phyloP scores from a whole-genome alignment of 1,284 basidiomycete genomes.

The Pterulicium gracile region DNA sequence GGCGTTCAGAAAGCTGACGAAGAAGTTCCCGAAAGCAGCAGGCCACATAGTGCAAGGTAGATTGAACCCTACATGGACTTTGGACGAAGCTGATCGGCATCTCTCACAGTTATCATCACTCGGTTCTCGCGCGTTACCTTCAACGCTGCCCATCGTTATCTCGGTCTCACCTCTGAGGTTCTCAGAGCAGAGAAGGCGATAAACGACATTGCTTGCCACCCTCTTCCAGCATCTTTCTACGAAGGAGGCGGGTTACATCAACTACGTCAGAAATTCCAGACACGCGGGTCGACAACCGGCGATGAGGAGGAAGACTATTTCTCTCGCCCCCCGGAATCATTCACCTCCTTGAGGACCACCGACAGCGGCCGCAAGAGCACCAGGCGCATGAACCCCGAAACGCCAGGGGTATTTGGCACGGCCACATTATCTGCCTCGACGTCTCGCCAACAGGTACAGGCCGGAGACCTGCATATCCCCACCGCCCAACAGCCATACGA shows the following conservation, averaged over 20 bases:
- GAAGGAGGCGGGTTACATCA: slow-evolving; percentile 87
- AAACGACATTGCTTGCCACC: slow-evolving; percentile 93
- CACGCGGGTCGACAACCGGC: slow-evolving; percentile 29
- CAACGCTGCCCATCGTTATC: slow-evolving; percentile 89
- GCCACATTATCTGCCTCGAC: slow-evolving; percentile 9
- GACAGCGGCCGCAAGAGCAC: no score
- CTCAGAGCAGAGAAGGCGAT: slow-evolving; percentile 94
- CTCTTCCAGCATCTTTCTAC: slow-evolving; percentile 86
- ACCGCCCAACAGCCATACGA: slow-evolving; percentile 33
- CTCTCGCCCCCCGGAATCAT: slow-evolving; percentile 19
- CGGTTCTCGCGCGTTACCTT: slow-evolving; percentile 97
- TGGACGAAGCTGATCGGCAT: slow-evolving; percentile 2
- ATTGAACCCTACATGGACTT: slow-evolving; percentile 10
- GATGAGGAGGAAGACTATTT: slow-evolving; percentile 49
- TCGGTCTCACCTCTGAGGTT: slow-evolving; percentile 92
- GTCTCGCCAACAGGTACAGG: slow-evolving; percentile 46
- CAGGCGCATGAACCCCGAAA: no score
- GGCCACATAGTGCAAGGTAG: slow-evolving; percentile 95
- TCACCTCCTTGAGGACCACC: slow-evolving; percentile 10
- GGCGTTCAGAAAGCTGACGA: slow-evolving; percentile 86
- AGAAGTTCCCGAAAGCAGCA: slow-evolving; percentile 93
- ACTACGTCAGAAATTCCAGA: slow-evolving; percentile 78
- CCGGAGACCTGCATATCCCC: slow-evolving; percentile 55
- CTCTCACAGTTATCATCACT: slow-evolving; percentile 73
- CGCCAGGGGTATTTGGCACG: not conserved